Evolutionary conservation across 306 rosid species (phyloP).

Genomic region (Vachellia pachyceras): DNA sequence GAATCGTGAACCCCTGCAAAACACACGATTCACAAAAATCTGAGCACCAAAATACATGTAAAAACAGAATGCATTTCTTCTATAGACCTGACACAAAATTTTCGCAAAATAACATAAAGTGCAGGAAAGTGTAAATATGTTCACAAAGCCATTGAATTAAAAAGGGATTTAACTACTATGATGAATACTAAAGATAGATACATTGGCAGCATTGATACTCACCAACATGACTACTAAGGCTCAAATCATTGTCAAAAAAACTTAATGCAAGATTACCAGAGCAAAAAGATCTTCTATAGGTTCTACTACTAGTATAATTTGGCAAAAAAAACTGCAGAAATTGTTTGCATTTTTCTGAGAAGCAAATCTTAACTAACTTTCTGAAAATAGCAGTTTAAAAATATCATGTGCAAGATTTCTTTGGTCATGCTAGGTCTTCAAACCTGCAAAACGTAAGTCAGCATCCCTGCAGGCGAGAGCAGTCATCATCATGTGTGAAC

Average conservation of each 20-base stretch:
- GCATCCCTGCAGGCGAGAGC: conserved; percentile 86
- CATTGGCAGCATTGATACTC: no score
- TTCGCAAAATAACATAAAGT: background rate
- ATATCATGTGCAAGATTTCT: conserved; percentile 11
- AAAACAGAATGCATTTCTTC: background rate
- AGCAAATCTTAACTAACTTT: background rate
- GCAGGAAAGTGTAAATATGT: conserved; percentile 13
- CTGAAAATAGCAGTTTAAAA: conserved; percentile 21
- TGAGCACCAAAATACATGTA: background rate
- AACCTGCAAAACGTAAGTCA: conserved; percentile 91
- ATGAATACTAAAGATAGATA: no score
- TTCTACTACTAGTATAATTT: no score
- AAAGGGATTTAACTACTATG: no score
- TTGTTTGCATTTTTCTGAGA: background rate
- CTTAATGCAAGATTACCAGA: no score
- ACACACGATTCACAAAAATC: conserved; percentile 34
- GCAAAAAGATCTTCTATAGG: no score
- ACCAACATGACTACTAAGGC: no score
- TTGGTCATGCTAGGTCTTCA: conserved; percentile 14
- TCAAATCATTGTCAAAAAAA: no score
- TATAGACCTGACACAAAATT: background rate
- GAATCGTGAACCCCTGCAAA: conserved; percentile 89
- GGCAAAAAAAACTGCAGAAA: background rate
- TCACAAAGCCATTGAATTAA: background rate
- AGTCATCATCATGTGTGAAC: conserved; percentile 93